phyloP scores from a whole-genome alignment of 495 filamentous ascomycete species.

The Eremomyces bilateralis region DNA sequence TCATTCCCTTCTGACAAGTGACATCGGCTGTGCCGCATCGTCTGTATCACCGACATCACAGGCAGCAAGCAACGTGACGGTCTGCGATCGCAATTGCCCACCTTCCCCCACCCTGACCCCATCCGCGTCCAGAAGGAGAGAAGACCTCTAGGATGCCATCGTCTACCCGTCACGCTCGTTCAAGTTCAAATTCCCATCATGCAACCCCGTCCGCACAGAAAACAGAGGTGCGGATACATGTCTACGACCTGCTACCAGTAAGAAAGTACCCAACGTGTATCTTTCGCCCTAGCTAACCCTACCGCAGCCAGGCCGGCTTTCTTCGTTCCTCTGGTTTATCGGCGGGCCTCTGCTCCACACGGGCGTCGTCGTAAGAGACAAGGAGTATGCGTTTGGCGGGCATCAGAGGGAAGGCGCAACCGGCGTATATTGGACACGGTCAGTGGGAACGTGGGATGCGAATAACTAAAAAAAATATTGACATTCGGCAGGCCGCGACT shows the following conservation, averaged over 20 bases:
- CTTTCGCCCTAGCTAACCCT: too few species aligned
- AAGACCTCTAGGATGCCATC: too few species aligned
- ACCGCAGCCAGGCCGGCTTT: constrained; percentile 44
- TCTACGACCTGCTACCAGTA: constrained; percentile 60
- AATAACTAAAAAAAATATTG: too few species aligned
- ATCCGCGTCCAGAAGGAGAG: too few species aligned
- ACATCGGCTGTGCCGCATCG: too few species aligned
- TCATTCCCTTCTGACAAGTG: too few species aligned
- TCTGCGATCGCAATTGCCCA: too few species aligned
- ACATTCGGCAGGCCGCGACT: constrained; percentile 24
- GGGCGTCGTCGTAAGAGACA: constrained; percentile 51
- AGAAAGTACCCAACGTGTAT: constrained; percentile 12
- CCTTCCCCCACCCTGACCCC: too few species aligned
- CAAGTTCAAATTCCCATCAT: constrained; percentile 26
- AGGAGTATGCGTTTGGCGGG: constrained; percentile 68
- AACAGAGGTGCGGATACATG: constrained; percentile 54
- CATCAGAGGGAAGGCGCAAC: constrained; percentile 42
- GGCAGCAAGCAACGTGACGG: too few species aligned
- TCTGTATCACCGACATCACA: too few species aligned
- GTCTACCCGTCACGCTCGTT: too few species aligned
- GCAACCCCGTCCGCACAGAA: constrained; percentile 38
- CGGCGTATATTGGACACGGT: constrained; percentile 56
- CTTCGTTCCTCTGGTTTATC: constrained; percentile 45
- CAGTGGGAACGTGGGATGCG: background rate
- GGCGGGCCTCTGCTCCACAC: constrained; percentile 56